These are phyloP conservation scores for Podospora fimiseda DNA, from an alignment of 495 filamentous ascomycete species.

Conservation along the genomic window DNA sequence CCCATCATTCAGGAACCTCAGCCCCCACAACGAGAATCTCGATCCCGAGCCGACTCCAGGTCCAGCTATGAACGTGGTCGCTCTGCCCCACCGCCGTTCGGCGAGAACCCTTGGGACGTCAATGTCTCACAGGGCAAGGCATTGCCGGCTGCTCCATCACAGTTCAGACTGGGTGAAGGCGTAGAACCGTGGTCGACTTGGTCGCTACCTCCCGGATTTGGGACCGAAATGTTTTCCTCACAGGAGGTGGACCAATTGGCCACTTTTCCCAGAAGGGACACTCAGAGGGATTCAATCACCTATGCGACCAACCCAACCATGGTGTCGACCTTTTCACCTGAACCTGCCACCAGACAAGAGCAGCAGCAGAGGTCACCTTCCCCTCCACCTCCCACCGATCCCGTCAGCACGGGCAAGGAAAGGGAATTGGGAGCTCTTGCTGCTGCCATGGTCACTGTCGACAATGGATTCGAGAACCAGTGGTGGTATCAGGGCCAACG, in stretches of 20 bases:
- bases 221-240: constrained; percentile 12
- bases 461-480: constrained; percentile 47
- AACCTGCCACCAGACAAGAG: constrained; percentile 10
- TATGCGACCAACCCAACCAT: constrained; percentile 19
- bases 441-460: constrained; percentile 51
- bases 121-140: constrained; percentile 24
- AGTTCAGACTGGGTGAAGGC: constrained; percentile 40
- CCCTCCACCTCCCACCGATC: background rate
- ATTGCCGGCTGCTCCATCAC: constrained; percentile 33
- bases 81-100: constrained; percentile 40
- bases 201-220: constrained; percentile 29
- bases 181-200: constrained; percentile 39
- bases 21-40: constrained; percentile 17
- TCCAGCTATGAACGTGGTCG: constrained; percentile 34
- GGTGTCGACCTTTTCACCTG: constrained; percentile 27
- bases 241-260: constrained; percentile 12
- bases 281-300: background rate
- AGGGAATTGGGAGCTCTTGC: constrained; percentile 43
- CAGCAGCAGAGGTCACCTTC: background rate
- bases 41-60: constrained; percentile 23
- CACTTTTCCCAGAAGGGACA: too few species aligned
- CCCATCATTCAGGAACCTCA: constrained; percentile 18
- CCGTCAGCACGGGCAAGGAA: constrained; percentile 18
- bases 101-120: constrained; percentile 38
- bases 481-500: constrained; percentile 43